Conservation (phyloP, 192 early-diverging fungal species). For the Umbelopsis sp. region DNA sequence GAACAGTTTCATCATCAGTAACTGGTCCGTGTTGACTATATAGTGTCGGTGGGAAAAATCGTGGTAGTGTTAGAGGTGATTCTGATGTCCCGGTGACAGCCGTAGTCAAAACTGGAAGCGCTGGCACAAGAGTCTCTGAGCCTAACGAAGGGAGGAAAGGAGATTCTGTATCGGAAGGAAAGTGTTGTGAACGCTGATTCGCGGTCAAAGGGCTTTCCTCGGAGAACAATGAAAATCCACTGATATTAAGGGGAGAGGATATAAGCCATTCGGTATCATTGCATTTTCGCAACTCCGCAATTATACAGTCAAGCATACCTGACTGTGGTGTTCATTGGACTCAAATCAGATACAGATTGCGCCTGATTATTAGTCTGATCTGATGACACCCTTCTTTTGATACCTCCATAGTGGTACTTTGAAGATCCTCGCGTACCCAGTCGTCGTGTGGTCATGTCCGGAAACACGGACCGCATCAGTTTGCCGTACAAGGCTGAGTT, state of each 20-base stretch:
- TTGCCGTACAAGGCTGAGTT: conserved; percentile 58
- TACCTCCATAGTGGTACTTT: conserved; percentile 54
- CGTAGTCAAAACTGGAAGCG: neutral
- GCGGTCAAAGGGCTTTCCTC: neutral
- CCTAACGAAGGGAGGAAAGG: neutral
- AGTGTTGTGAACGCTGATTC: neutral
- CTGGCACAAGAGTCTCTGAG: neutral
- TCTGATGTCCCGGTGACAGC: neutral
- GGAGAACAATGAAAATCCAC: neutral
- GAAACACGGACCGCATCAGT: conserved; percentile 49
- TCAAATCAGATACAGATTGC: neutral
- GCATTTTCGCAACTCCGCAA: too few species aligned
- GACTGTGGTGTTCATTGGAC: neutral
- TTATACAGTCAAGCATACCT: neutral
- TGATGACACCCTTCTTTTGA: conserved; percentile 11
- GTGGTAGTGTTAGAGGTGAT: neutral
- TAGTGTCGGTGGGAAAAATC: neutral
- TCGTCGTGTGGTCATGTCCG: conserved; percentile 50
- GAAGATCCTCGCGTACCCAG: conserved; percentile 47
- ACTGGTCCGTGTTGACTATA: neutral
- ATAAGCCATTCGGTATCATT: neutral
- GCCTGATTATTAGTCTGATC: neutral
- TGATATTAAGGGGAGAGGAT: neutral
- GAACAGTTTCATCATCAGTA: neutral
- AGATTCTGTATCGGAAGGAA: neutral